Conservation (phyloP, 306 rosid species). For the Cicer pinnatifidum region DNA sequence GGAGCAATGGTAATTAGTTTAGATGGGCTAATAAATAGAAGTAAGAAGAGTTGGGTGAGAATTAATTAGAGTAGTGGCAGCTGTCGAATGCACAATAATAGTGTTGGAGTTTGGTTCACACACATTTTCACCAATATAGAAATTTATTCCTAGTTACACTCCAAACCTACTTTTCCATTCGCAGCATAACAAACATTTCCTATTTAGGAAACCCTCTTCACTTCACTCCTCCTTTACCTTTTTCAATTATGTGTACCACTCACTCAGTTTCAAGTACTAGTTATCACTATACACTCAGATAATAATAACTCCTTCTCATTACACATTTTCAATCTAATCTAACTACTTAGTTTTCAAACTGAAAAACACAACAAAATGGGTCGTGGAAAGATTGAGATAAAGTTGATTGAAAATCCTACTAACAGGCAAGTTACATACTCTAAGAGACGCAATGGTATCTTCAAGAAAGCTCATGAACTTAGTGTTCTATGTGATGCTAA, state of each 20-base stretch:
- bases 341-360: background rate
- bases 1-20: too few relatives aligned
- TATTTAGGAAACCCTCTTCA: conserved; percentile 55
- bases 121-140: conserved; percentile 42
- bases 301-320: conserved; percentile 9
- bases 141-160: conserved; percentile 59
- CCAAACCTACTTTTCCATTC: conserved; percentile 59
- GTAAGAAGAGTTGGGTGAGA: conserved; percentile 35
- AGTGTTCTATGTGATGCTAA: conserved; percentile 87
- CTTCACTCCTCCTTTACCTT: conserved; percentile 33
- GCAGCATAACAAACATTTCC: conserved; percentile 50
- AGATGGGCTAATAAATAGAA: conserved; percentile 26
- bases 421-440: conserved; percentile 93
- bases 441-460: conserved; percentile 75
- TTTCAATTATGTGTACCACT: conserved; percentile 1
- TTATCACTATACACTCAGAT: conserved; percentile 3
- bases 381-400: conserved; percentile 84
- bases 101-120: conserved; percentile 25
- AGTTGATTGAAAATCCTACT: conserved; percentile 76
- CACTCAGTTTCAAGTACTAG: background rate
- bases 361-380: conserved; percentile 51
- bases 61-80: conserved; percentile 26
- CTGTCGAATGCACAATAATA: conserved; percentile 34
- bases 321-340: background rate
- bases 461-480: conserved; percentile 93